Evolutionary conservation across 1,284 basidiomycete species (phyloP).

Genomic region (Ganoderma multipileum): DNA sequence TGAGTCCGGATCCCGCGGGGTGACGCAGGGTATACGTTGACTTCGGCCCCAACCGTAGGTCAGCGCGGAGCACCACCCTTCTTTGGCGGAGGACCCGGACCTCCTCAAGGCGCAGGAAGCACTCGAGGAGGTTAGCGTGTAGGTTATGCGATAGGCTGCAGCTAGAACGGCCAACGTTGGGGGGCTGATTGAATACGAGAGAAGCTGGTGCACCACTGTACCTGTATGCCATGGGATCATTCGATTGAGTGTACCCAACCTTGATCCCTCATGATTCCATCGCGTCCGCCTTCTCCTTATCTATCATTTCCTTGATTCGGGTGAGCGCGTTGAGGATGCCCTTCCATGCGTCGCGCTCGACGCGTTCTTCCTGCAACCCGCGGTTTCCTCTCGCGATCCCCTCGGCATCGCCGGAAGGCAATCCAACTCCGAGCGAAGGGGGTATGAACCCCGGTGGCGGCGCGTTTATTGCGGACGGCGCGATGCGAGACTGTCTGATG

Average conservation of each 20-base stretch:
- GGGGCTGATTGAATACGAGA: not conserved
- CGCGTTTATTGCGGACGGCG: conserved; percentile 81
- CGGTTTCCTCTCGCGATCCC: conserved; percentile 40
- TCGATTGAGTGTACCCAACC: not conserved
- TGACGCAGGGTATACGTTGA: not conserved
- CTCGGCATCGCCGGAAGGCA: conserved; percentile 51
- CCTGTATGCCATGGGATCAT: conserved; percentile 21
- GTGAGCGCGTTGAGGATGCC: conserved; percentile 71
- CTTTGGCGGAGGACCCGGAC: conserved; percentile 57
- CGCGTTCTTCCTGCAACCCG: conserved; percentile 78
- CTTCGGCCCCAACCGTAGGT: conserved; percentile 42
- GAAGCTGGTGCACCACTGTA: conserved; percentile 27
- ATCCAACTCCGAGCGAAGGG: conserved; percentile 77
- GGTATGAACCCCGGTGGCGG: conserved; percentile 75
- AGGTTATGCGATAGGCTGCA: not conserved
- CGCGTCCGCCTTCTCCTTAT: conserved; percentile 20
- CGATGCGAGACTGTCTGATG: conserved; percentile 81
- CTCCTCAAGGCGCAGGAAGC: conserved; percentile 65
- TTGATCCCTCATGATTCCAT: conserved; percentile 12
- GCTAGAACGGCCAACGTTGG: not conserved
- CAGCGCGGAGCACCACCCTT: conserved; percentile 55
- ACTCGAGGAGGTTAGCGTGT: conserved; percentile 52
- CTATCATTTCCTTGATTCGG: conserved; percentile 58
- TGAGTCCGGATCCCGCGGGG: conserved; percentile 48
- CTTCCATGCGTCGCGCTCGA: conserved; percentile 79